These are phyloP conservation scores for Magnolia sinica DNA, from an alignment of 164 flowering plant species.

Conservation along the genomic window DNA sequence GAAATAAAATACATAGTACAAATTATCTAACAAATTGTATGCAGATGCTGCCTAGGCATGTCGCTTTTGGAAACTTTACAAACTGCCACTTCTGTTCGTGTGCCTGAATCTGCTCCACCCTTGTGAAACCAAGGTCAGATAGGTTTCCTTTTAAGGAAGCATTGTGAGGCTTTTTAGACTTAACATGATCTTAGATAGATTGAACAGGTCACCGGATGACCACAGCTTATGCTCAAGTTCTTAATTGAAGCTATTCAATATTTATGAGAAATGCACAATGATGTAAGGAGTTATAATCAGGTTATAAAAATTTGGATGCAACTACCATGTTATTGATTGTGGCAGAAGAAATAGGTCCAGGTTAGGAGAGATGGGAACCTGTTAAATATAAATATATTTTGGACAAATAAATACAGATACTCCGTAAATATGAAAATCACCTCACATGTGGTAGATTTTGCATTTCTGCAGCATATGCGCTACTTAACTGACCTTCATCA, in stretches of 20 bases:
- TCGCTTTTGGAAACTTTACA: too few relatives aligned
- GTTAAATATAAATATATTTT: background rate
- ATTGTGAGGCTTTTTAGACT: background rate
- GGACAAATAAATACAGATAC: background rate
- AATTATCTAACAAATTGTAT: too few relatives aligned
- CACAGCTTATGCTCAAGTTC: background rate
- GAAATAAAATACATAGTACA: too few relatives aligned
- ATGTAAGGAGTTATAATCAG: background rate
- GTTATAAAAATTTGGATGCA: background rate
- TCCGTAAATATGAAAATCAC: constrained; percentile 37
- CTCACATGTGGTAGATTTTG: constrained; percentile 71
- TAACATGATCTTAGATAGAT: background rate
- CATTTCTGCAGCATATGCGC: constrained; percentile 75
- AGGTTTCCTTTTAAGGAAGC: background rate
- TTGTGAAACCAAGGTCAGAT: background rate
- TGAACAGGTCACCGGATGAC: background rate
- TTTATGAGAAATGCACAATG: background rate
- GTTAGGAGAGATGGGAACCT: background rate
- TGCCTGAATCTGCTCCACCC: background rate
- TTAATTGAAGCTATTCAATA: background rate
- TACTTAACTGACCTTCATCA: constrained; percentile 82
- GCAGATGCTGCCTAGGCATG: too few relatives aligned
- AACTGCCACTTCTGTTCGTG: background rate
- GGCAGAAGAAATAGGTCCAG: background rate
- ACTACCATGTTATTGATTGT: background rate